phyloP scores from a whole-genome alignment of 148 eudicot species.

The Vaccinium macrocarpon region DNA sequence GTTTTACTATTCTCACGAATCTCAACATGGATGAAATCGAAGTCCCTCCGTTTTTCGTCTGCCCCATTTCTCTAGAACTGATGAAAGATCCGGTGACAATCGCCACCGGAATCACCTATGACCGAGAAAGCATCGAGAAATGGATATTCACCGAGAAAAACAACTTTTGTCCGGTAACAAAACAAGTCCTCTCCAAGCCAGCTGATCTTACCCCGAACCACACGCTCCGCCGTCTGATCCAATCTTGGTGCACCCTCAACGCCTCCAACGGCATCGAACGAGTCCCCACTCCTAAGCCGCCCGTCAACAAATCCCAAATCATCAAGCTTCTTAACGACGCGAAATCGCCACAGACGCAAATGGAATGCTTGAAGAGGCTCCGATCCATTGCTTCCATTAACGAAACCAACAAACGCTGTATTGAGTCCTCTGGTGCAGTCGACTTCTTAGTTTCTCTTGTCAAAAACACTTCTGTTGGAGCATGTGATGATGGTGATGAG shows the following conservation, averaged over 20 bases:
- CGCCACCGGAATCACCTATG: slow-evolving; percentile 75
- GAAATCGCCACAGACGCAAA: slow-evolving; percentile 12
- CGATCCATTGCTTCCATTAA: slow-evolving; percentile 45
- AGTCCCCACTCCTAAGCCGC: slow-evolving; percentile 66
- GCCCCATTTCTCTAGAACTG: slow-evolving; percentile 67
- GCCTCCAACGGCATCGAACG: slow-evolving; percentile 61
- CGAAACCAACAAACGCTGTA: slow-evolving; percentile 47
- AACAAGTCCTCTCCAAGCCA: slow-evolving; percentile 39
- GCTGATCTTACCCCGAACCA: slow-evolving; percentile 68
- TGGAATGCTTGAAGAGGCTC: slow-evolving; percentile 33
- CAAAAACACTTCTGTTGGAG: background rate
- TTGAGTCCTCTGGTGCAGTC: slow-evolving; percentile 50
- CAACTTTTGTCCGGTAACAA: slow-evolving; percentile 67
- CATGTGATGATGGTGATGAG: slow-evolving; percentile 11
- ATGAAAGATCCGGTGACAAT: slow-evolving; percentile 77
- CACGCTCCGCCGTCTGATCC: slow-evolving; percentile 72
- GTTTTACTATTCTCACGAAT: too few species aligned
- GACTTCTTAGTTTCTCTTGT: slow-evolving; percentile 45
- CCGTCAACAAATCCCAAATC: slow-evolving; percentile 40
- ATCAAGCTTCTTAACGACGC: slow-evolving; percentile 47
- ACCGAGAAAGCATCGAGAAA: slow-evolving; percentile 61
- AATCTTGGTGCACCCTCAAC: slow-evolving; percentile 86
- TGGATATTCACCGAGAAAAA: slow-evolving; percentile 54
- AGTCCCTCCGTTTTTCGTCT: slow-evolving; percentile 57
- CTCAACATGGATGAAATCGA: slow-evolving; percentile 55